Percentiles rank a stretch among this genome's conserved stretches.
Conservation (phyloP, 129 eudicot genomes). For the Chrysanthemum lavandulifolium region DNA sequence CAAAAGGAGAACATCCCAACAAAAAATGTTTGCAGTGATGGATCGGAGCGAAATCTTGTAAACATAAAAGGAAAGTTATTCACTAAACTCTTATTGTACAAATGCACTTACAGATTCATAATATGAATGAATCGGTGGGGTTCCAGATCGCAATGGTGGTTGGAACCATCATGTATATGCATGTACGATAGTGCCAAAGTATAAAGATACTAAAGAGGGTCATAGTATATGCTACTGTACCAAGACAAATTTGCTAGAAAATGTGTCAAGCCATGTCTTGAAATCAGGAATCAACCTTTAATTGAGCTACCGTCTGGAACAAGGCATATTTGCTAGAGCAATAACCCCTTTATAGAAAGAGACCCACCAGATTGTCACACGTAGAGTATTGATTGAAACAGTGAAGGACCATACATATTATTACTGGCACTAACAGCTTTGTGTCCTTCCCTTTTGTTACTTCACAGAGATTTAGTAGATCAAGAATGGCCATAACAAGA, state of each 20-base stretch:
- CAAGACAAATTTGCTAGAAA: constrained; percentile 93
- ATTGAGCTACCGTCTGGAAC: neutral
- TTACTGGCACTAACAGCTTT: too few species aligned
- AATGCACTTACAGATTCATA: constrained; percentile 27
- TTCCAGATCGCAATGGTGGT: constrained; percentile 81
- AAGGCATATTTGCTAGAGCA: neutral
- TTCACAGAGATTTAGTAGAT: too few species aligned
- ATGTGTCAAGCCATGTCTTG: constrained; percentile 99
- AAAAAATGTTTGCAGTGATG: neutral
- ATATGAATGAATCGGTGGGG: constrained; percentile 91
- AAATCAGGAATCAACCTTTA: neutral
- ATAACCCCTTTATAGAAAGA: too few species aligned
- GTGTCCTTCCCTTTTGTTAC: too few species aligned
- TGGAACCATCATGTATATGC: constrained; percentile 30
- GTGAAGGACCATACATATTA: too few species aligned
- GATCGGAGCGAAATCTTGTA: neutral
- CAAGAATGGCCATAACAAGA: too few species aligned
- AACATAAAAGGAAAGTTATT: neutral
- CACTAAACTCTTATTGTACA: neutral
- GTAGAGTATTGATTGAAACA: too few species aligned
- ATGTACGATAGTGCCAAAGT: neutral
- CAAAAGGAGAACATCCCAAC: constrained; percentile 9
- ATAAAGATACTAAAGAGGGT: neutral
- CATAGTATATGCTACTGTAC: constrained; percentile 48
- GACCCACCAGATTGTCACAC: too few species aligned